phyloP scores from a whole-genome alignment of 2,329 filamentous ascomycete genomes.

The Fusarium musae region DNA sequence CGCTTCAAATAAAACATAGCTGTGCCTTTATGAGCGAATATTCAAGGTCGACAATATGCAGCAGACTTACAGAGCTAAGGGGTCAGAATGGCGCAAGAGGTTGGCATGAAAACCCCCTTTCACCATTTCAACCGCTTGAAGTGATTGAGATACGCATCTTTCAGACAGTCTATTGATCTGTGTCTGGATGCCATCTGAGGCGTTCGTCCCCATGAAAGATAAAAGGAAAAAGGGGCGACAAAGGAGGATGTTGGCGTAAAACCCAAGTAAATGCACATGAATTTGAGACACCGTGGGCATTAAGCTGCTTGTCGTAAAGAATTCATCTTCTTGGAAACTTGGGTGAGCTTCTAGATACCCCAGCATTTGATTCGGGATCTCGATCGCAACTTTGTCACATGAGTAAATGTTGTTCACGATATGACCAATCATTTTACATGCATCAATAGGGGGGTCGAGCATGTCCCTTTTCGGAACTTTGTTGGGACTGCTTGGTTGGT shows the following conservation, averaged over 20 bases:
- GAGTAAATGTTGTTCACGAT: constrained; percentile 71
- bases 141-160: constrained; percentile 43
- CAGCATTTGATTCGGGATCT: constrained; percentile 67
- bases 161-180: constrained; percentile 60
- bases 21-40: constrained; percentile 41
- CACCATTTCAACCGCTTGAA: constrained; percentile 59
- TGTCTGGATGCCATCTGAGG: constrained; percentile 7
- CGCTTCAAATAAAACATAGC: constrained; percentile 67
- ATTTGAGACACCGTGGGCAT: constrained; percentile 68
- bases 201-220: constrained; percentile 57
- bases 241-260: constrained; percentile 71
- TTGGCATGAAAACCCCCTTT: constrained; percentile 56
- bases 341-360: constrained; percentile 53
- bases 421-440: constrained; percentile 66
- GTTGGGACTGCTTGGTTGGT: constrained; percentile 40
- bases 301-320: background rate
- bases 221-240: constrained; percentile 73
- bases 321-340: constrained; percentile 57
- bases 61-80: constrained; percentile 66
- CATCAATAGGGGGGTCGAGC: constrained; percentile 67
- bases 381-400: constrained; percentile 66
- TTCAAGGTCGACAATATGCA: background rate
- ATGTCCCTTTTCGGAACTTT: constrained; percentile 37
- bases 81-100: constrained; percentile 63
- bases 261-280: constrained; percentile 70